Evolutionary conservation across 2,329 filamentous ascomycete species (phyloP).

Genomic region (Alternaria ventricosa): DNA sequence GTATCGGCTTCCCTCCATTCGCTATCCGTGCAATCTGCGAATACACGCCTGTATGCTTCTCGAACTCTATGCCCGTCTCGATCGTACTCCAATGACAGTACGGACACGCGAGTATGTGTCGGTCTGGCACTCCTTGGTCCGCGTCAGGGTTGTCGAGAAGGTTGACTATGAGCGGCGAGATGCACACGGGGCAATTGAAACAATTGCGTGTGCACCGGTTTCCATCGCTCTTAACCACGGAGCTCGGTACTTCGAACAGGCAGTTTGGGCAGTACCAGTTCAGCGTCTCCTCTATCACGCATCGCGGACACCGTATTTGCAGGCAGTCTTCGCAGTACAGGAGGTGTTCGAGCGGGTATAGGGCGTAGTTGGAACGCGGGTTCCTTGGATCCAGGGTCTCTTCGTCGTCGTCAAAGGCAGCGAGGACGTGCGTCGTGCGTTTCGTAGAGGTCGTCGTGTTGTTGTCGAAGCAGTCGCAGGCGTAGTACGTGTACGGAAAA

Average conservation of each 20-base stretch:
- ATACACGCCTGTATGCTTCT: slow-evolving; percentile 85
- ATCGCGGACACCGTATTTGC: slow-evolving; percentile 91
- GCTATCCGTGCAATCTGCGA: slow-evolving; percentile 77
- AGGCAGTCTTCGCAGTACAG: slow-evolving; percentile 98
- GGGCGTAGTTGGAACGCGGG: slow-evolving; percentile 84
- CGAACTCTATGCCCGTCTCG: slow-evolving; percentile 89
- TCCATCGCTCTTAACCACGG: slow-evolving; percentile 88
- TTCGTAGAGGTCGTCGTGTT: slow-evolving; percentile 43
- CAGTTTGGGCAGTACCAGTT: slow-evolving; percentile 96
- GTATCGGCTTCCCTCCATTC: slow-evolving; percentile 52
- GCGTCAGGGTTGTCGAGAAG: slow-evolving; percentile 64
- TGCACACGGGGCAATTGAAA: slow-evolving; percentile 91
- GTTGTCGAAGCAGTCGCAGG: slow-evolving; percentile 66
- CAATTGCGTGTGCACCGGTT: slow-evolving; percentile 96
- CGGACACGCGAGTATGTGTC: slow-evolving; percentile 82
- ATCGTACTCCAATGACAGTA: slow-evolving; percentile 94
- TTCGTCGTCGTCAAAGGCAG: slow-evolving; percentile 70
- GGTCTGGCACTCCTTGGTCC: slow-evolving; percentile 52
- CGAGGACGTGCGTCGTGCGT: slow-evolving; percentile 43
- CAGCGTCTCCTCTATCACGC: slow-evolving; percentile 90
- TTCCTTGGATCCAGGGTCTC: slow-evolving; percentile 85
- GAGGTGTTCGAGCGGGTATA: slow-evolving; percentile 91
- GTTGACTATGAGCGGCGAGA: slow-evolving; percentile 77
- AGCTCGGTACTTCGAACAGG: slow-evolving; percentile 93
- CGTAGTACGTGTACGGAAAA: slow-evolving; percentile 70